Base-by-base conservation (phyloP, 2,329 filamentous ascomycete genomes). In the Fusarium sp. region DNA sequence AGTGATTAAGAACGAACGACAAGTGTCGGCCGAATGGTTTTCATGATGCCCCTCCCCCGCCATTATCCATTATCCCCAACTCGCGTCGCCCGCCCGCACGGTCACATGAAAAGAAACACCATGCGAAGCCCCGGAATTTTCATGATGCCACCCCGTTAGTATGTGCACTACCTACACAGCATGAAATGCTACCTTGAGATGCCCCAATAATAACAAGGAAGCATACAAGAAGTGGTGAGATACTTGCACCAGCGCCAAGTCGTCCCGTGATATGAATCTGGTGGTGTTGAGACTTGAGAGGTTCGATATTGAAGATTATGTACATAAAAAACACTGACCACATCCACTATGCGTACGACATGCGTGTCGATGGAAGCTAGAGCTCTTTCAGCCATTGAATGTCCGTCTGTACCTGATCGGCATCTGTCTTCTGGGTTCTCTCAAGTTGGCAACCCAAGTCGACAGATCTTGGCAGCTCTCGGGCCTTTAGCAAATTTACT, bases 361-460 rank as follows among this genome's bases (percentile, higher is more conserved):
- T 62, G 45, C 37, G 46, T 43, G 47, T 40, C 65, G 46, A 53
- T 46, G 51, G 61, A 53, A 46, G 37, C 43, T 53, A 56, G 48
- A 32, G 20, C 51, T 62, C 33, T 45, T 54, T 32, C 50, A 50
- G 68, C 68, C 68, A 71, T 70, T 71, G 68, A 73, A 59, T 66
- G 63, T 40, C 49, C 55, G 32, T 15, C 46, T 57, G 70, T 72
- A 73, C 70, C 70, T 73, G 70, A 72, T 72, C 68, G 70, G 62
- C 70, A 60, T 53, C 63, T 39, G 48, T 40, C 27, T 59, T 51
- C 46, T 72, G 54, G 64, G 33, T 47, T 67, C 35, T 41, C 41
- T 56, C 23, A 27, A 51, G 54, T 53, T 47, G 48, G 35, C 37
- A 60, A 37, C 40, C 43, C 20, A 57, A 44, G 60, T 51, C 15